Evolutionary conservation across 176 grass and related monocot species (phyloP).

Genomic region (Oryza punctata): DNA sequence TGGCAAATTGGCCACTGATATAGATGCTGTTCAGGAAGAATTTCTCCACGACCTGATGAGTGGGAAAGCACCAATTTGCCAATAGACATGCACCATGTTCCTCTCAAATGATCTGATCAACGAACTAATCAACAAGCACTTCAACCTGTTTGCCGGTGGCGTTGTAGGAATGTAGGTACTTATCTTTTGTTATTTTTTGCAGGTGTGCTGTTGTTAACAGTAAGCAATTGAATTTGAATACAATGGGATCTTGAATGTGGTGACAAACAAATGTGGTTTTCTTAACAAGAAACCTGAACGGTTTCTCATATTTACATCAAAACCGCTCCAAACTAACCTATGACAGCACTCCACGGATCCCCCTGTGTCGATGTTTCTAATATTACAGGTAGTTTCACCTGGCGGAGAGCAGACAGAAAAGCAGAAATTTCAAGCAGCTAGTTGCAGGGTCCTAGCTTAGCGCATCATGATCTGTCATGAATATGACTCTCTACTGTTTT

Average conservation of each 20-base stretch:
- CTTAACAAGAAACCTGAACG: constrained; percentile 25
- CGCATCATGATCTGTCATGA: constrained; percentile 35
- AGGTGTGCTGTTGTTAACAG: neutral
- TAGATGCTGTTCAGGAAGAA: constrained; percentile 17
- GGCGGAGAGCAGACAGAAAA: neutral
- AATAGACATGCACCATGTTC: neutral
- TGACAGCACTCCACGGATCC: constrained; percentile 3
- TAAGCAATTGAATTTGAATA: neutral
- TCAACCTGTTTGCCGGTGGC: neutral
- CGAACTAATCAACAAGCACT: neutral
- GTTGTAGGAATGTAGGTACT: neutral
- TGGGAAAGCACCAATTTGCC: neutral
- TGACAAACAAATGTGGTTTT: neutral
- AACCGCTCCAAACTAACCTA: constrained; percentile 39
- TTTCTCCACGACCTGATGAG: neutral
- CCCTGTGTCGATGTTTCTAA: neutral
- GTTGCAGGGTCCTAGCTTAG: constrained; percentile 39
- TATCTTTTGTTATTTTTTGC: neutral
- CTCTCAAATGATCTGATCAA: neutral
- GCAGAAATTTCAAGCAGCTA: constrained; percentile 26
- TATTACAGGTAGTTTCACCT: constrained; percentile 23
- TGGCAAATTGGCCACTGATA: neutral
- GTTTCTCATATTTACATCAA: constrained; percentile 48
- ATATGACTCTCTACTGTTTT: constrained; percentile 51
- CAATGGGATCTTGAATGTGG: constrained; percentile 8